A percentile compares a stretch with the other conserved stretches of the same genome.
Evolutionary conservation across 129 eudicot genomes (phyloP).

Genomic region (Tanacetum coccineum): DNA sequence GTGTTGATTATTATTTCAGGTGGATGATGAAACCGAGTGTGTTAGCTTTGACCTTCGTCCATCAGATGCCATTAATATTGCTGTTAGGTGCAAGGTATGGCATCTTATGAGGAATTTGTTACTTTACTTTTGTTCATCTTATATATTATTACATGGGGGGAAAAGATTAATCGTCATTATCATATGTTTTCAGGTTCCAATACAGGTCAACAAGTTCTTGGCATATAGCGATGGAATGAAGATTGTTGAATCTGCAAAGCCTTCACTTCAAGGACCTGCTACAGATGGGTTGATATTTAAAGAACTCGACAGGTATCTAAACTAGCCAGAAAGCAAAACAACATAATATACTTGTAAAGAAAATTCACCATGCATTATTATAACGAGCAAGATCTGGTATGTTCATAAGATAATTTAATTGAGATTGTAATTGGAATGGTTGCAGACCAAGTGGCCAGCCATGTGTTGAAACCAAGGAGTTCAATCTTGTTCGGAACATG

Average conservation of each 20-base stretch:
- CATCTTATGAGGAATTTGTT: neutral
- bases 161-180: neutral
- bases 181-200: conserved; percentile 57
- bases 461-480: conserved; percentile 71
- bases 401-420: neutral
- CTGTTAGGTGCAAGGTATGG: conserved; percentile 86
- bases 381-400: neutral
- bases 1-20: conserved; percentile 40
- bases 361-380: neutral
- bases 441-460: conserved; percentile 80
- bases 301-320: conserved; percentile 59
- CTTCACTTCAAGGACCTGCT: conserved; percentile 31
- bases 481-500: conserved; percentile 80
- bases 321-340: too few species aligned
- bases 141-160: neutral
- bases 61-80: conserved; percentile 92
- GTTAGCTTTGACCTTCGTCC: conserved; percentile 80
- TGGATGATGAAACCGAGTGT: conserved; percentile 63
- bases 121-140: neutral
- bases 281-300: conserved; percentile 51
- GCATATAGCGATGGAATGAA: conserved; percentile 79
- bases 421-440: neutral
- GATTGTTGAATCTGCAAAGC: conserved; percentile 62
- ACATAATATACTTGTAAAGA: too few species aligned
- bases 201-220: conserved; percentile 79